A percentile compares a stretch with the other conserved stretches of the same genome.
phyloP scores from a whole-genome alignment of 345 rosid species.

The Bruguiera parviflora region DNA sequence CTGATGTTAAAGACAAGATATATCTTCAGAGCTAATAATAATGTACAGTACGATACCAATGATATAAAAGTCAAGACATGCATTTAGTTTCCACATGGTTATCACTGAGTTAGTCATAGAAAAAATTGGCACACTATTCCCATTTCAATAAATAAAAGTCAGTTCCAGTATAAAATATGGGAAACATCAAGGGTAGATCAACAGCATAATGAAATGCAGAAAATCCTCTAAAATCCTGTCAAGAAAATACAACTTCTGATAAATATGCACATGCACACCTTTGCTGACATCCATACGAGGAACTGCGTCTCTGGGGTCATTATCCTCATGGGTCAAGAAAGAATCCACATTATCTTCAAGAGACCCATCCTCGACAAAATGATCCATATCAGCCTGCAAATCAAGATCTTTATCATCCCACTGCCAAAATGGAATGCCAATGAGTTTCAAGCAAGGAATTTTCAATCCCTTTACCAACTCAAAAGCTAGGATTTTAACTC shows the following conservation, averaged over 20 bases:
- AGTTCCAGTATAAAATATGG: no score
- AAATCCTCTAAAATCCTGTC: neutral
- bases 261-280: slow-evolving; percentile 32
- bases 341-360: slow-evolving; percentile 97
- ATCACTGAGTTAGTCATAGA: neutral
- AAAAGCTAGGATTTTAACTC: slow-evolving; percentile 32
- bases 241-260: neutral
- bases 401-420: slow-evolving; percentile 69
- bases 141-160: no score
- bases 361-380: slow-evolving; percentile 91
- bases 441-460: slow-evolving; percentile 42
- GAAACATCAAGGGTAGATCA: no score
- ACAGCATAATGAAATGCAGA: no score
- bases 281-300: slow-evolving; percentile 87
- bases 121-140: no score
- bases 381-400: slow-evolving; percentile 94
- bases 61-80: neutral
- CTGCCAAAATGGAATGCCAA: slow-evolving; percentile 54
- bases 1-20: slow-evolving; percentile 35
- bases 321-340: slow-evolving; percentile 85
- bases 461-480: slow-evolving; percentile 25
- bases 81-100: neutral
- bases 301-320: slow-evolving; percentile 73
- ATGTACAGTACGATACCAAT: slow-evolving; percentile 10
- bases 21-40: slow-evolving; percentile 15